Conservation (phyloP, 371 early-diverging fungal species). For the Smittium mucronatum region DNA sequence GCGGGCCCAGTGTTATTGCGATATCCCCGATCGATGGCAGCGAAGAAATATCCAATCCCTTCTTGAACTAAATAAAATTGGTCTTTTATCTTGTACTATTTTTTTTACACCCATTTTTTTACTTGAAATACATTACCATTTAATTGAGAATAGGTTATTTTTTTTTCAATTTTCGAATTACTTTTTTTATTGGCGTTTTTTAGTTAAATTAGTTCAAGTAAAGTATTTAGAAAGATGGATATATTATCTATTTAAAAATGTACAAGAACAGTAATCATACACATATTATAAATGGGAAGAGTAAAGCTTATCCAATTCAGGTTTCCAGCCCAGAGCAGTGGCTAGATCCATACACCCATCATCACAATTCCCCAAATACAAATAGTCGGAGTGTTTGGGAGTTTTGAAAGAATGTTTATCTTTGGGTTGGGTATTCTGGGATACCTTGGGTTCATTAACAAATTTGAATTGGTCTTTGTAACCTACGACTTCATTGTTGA, state of each 20-base stretch:
- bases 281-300: too few species aligned
- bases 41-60: slow-evolving; percentile 85
- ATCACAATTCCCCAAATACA: background rate
- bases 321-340: background rate
- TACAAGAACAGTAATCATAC: too few species aligned
- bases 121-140: too few species aligned
- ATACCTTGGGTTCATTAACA: background rate
- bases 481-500: background rate
- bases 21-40: slow-evolving; percentile 86
- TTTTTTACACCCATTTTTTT: too few species aligned
- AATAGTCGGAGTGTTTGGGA: background rate
- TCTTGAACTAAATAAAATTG: slow-evolving; percentile 29
- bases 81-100: too few species aligned
- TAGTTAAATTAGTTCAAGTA: too few species aligned
- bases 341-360: background rate
- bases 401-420: too few species aligned
- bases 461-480: background rate
- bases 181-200: too few species aligned
- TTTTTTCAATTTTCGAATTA: too few species aligned
- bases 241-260: too few species aligned
- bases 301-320: background rate
- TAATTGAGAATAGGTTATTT: too few species aligned
- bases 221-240: too few species aligned
- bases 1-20: slow-evolving; percentile 78
- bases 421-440: background rate